Conservation (phyloP, 495 filamentous ascomycete genomes). For the Talaromyces proteolyticus region DNA sequence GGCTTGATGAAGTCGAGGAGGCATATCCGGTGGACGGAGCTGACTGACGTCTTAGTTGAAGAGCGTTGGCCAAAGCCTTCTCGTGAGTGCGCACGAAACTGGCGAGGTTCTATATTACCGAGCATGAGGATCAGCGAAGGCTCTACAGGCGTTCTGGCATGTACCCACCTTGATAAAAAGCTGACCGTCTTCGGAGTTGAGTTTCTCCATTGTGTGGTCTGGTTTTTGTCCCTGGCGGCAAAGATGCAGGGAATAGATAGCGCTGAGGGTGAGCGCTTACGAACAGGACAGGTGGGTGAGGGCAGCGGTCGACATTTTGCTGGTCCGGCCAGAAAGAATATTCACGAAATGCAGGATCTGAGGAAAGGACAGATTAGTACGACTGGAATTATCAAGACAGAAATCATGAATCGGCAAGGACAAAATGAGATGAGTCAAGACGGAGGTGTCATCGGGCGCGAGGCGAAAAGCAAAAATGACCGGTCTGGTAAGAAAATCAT, state of each 20-base stretch:
- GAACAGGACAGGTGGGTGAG: constrained; percentile 19
- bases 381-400: neutral
- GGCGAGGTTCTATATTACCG: constrained; percentile 83
- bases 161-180: constrained; percentile 73
- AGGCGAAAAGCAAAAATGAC: neutral
- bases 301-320: constrained; percentile 35
- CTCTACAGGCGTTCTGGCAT: constrained; percentile 8
- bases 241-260: constrained; percentile 22
- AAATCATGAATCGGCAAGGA: too few relatives aligned
- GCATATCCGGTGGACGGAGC: constrained; percentile 47
- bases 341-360: neutral
- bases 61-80: constrained; percentile 91
- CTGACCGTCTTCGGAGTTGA: constrained; percentile 76
- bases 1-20: constrained; percentile 60
- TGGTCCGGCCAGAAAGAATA: constrained; percentile 8
- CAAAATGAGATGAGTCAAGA: neutral
- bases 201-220: constrained; percentile 41
- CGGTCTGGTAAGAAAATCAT: too few relatives aligned
- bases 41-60: constrained; percentile 71
- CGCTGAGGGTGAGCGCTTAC: constrained; percentile 33
- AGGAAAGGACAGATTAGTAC: neutral
- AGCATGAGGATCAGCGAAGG: too few relatives aligned
- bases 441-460: neutral
- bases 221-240: constrained; percentile 14
- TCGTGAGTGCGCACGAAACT: constrained; percentile 96